Evolutionary conservation across 2,329 filamentous ascomycete species (phyloP).

Genomic region (Pseudogymnoascus sp.): DNA sequence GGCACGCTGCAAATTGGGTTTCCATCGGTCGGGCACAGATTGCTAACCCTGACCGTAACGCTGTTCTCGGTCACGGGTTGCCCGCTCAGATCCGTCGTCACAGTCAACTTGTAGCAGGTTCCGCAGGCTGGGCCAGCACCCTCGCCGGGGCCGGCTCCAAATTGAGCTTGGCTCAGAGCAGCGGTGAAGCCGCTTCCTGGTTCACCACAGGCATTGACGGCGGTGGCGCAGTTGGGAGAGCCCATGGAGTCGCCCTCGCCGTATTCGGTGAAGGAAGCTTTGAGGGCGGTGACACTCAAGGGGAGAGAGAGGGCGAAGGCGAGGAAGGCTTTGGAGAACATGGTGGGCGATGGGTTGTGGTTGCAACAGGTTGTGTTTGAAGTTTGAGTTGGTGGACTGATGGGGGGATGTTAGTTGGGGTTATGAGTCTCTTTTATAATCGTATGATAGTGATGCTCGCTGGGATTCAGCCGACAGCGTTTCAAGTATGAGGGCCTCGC

Average conservation of each 20-base stretch:
- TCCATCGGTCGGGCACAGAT: not conserved
- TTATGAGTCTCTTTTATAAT: not conserved
- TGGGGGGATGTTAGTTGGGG: not conserved
- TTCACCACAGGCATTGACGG: slow-evolving; percentile 17
- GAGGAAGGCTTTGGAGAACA: not conserved
- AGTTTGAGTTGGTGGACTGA: not conserved
- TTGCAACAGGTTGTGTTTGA: not conserved
- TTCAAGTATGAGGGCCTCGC: slow-evolving; percentile 1
- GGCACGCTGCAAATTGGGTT: not conserved
- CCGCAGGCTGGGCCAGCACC: slow-evolving; percentile 9
- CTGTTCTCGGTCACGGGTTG: not conserved
- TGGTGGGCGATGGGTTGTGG: not conserved
- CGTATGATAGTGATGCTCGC: not conserved
- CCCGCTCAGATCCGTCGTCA: slow-evolving; percentile 11
- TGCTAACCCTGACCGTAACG: not conserved
- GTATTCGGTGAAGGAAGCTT: slow-evolving; percentile 11
- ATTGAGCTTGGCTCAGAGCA: slow-evolving; percentile 12
- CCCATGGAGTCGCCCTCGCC: not conserved
- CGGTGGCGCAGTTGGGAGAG: slow-evolving; percentile 10
- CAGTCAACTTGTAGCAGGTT: slow-evolving; percentile 12
- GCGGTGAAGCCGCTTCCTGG: slow-evolving; percentile 11
- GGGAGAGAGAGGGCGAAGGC: not conserved
- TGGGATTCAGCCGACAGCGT: slow-evolving; percentile 4
- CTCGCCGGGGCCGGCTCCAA: slow-evolving; percentile 2
- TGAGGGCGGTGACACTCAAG: not conserved